Percentiles rank a stretch among this genome's conserved stretches.
These are phyloP conservation scores for Apiospora sp. DNA, from an alignment of 2,329 filamentous ascomycete species.

Conservation along the genomic window DNA sequence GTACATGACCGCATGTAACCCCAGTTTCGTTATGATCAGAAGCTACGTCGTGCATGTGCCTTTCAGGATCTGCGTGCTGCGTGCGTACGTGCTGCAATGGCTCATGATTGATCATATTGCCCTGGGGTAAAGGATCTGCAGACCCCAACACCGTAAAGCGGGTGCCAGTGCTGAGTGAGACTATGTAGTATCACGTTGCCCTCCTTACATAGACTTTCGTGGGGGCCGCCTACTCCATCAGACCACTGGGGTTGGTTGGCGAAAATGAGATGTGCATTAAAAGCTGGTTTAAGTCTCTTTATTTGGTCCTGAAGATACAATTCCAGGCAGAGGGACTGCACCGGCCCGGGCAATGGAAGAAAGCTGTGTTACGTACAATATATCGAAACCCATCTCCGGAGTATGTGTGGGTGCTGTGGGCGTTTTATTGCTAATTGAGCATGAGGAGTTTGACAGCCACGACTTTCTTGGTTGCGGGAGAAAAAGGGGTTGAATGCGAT, in stretches of 20 bases:
- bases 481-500: not conserved
- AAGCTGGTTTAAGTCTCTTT: not conserved
- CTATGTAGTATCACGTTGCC: not conserved
- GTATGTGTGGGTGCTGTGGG: not conserved
- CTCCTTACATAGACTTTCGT: not conserved
- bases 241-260: not conserved
- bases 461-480: not conserved
- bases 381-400: not conserved
- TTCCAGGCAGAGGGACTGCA: not conserved
- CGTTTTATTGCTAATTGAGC: not conserved
- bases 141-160: not conserved
- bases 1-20: not conserved
- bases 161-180: conserved; percentile 6
- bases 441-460: not conserved
- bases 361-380: not conserved
- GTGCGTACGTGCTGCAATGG: not conserved
- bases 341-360: not conserved
- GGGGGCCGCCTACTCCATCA: not conserved
- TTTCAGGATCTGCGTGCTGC: not conserved
- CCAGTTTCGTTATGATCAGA: not conserved
- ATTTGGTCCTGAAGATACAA: not conserved
- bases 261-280: not conserved
- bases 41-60: conserved; percentile 12
- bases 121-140: conserved; percentile 3
- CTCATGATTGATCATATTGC: not conserved